phyloP scores from a whole-genome alignment of 139 green algal species.

The Edaphochlamys debaryana region DNA sequence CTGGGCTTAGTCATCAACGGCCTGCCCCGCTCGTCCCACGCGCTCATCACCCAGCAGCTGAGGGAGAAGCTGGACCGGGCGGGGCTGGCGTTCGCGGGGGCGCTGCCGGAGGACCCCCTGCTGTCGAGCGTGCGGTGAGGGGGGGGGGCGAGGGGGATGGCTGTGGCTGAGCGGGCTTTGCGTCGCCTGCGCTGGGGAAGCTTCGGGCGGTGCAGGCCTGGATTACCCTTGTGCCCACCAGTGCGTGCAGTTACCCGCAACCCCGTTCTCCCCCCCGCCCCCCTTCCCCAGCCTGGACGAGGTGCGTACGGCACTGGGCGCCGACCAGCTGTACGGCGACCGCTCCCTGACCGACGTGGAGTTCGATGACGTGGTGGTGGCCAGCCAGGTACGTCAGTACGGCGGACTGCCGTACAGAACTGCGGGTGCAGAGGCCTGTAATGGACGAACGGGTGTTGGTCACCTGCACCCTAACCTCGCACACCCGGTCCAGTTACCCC shows the following conservation, averaged over 20 bases:
- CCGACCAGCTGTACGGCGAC: conserved; percentile 23
- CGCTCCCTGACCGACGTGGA: conserved; percentile 13
- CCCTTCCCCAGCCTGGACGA: conserved; percentile 74
- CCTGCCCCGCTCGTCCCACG: conserved; percentile 2
- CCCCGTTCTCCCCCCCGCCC: not conserved
- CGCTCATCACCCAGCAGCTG: not conserved
- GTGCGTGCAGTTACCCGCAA: too few species aligned
- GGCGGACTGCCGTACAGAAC: too few species aligned
- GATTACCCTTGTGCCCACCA: too few species aligned
- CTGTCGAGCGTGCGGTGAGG: conserved; percentile 61
- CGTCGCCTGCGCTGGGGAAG: too few species aligned
- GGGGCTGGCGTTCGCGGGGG: conserved; percentile 72
- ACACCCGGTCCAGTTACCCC: too few species aligned
- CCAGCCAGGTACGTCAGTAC: too few species aligned
- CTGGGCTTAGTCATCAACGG: conserved; percentile 75
- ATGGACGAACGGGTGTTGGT: too few species aligned
- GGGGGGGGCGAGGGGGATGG: not conserved
- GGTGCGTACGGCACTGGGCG: conserved; percentile 64
- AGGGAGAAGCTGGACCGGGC: conserved; percentile 20
- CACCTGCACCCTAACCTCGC: too few species aligned
- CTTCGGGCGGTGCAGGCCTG: too few species aligned
- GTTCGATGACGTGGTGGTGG: conserved; percentile 61
- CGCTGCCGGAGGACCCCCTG: conserved; percentile 66
- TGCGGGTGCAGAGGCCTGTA: too few species aligned
- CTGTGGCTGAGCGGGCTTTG: too few species aligned